Evolutionary conservation across 768 basidiomycete genomes (phyloP), one percentile per base, ranked within the genome.

Genomic region (Russula vinacea): DNA sequence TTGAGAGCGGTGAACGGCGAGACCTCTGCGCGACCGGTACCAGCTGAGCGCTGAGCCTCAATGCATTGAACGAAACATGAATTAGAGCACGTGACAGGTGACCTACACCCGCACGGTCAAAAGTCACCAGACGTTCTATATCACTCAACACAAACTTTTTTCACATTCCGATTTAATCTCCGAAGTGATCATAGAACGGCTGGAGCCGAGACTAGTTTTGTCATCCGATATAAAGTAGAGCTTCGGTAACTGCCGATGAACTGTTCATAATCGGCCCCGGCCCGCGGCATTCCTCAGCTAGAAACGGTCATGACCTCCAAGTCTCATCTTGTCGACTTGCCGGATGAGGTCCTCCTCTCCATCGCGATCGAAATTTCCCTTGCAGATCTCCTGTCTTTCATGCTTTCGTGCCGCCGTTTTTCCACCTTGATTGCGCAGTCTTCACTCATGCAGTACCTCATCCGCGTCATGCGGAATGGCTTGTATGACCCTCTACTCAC

Each of bases 361-460:
- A 50, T 64, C 2, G 29, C 45, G 10, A 26, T 50, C 3, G 55
- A 60, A 9, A 13, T 64, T 13, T 19, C 58, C 10, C 58, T 60
- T 2, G 35, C 44, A 3, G 63, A 64, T 32, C 35, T 64, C 22
- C 13, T 19, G 5, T 64, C 63, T 13, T 60, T 58, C 8, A 29
- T 42, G 5, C 53, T 22, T 10, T 55, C 58, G 0, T 64, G 63
- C 37, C 58, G 45, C 52, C 63, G 53, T 14, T 22, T 64, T 24
- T 60, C 26, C 22, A 14, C 17, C 2, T 19, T 64, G 45, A 49
- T 64, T 44, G 16, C 22, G 11, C 26, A 60, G 35, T 64, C 63
- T 9, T 26, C 58, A n/a, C 57, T 64, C 53, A 54, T 64, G 29
- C 63, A 64, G 39, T 64, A 64, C 26, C 62, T 64, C 17, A 64